Conservation (phyloP, 345 rosid genomes). For the Eucalyptus victrix region DNA sequence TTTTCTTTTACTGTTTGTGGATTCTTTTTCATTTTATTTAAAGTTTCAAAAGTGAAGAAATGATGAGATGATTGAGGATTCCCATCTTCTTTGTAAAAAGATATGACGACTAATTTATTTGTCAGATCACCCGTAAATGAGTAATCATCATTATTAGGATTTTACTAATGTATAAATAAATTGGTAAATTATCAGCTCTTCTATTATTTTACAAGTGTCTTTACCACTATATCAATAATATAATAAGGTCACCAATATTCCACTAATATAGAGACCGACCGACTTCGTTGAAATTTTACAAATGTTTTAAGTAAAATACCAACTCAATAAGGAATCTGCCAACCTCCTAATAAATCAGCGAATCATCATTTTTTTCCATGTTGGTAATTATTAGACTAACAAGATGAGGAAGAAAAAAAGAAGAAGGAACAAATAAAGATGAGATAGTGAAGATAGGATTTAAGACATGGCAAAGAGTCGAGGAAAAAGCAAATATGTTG, state of each 20-base stretch:
- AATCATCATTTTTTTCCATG: not conserved
- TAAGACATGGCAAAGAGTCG: not conserved
- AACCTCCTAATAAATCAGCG: too few relatives aligned
- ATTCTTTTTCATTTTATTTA: not conserved
- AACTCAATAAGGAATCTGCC: not conserved
- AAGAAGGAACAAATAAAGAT: too few relatives aligned
- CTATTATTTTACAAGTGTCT: too few relatives aligned
- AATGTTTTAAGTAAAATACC: not conserved
- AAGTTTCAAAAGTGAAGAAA: too few relatives aligned
- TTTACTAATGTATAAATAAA: not conserved
- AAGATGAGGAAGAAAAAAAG: not conserved
- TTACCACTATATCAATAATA: too few relatives aligned
- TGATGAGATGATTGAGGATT: not conserved
- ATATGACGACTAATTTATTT: not conserved
- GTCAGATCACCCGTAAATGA: not conserved
- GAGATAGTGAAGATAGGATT: too few relatives aligned
- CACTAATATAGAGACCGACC: not conserved
- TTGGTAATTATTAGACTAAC: not conserved
- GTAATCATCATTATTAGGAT: not conserved
- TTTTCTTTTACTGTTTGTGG: not conserved
- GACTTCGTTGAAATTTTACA: too few relatives aligned
- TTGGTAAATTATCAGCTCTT: too few relatives aligned
- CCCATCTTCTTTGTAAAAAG: not conserved
- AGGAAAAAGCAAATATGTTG: not conserved
- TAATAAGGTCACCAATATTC: too few relatives aligned